A percentile compares a stretch with the other conserved stretches of the same genome.
phyloP scores from a whole-genome alignment of 1,139 yeast species.

The Citeromyces hawaiiensis region DNA sequence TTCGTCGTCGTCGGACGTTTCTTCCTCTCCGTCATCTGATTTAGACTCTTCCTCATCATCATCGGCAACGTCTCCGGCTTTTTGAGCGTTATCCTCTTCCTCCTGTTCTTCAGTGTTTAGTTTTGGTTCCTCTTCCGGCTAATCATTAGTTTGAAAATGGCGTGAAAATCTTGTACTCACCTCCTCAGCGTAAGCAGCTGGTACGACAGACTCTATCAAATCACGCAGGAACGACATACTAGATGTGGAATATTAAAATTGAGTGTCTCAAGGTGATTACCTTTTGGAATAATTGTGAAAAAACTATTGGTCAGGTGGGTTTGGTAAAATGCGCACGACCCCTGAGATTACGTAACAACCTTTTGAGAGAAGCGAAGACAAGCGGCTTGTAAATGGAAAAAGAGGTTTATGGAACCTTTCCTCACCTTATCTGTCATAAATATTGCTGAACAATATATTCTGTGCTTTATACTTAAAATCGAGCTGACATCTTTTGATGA shows the following conservation, averaged over 20 bases:
- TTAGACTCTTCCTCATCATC: conserved; percentile 2
- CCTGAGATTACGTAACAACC: neutral
- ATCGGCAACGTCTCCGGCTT: conserved; percentile 1
- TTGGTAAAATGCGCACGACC: conserved; percentile 1
- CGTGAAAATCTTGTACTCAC: conserved; percentile 17
- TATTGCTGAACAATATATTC: too few species aligned
- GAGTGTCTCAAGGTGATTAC: neutral
- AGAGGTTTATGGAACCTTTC: too few species aligned
- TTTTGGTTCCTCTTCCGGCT: neutral
- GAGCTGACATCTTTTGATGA: too few species aligned
- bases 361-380: too few species aligned
- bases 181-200: conserved; percentile 84
- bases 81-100: neutral
- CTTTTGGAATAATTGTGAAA: conserved; percentile 1
- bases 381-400: too few species aligned
- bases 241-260: conserved; percentile 2
- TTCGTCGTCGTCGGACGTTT: conserved; percentile 35
- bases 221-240: conserved; percentile 55
- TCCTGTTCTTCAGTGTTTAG: neutral
- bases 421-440: too few species aligned
- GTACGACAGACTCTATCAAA: conserved; percentile 69
- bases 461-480: too few species aligned
- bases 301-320: conserved; percentile 2
- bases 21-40: conserved; percentile 14
- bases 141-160: neutral